These are phyloP conservation scores for Echinochloa phyllopogon DNA, from an alignment of 176 grass and related monocot genomes.

Conservation along the genomic window DNA sequence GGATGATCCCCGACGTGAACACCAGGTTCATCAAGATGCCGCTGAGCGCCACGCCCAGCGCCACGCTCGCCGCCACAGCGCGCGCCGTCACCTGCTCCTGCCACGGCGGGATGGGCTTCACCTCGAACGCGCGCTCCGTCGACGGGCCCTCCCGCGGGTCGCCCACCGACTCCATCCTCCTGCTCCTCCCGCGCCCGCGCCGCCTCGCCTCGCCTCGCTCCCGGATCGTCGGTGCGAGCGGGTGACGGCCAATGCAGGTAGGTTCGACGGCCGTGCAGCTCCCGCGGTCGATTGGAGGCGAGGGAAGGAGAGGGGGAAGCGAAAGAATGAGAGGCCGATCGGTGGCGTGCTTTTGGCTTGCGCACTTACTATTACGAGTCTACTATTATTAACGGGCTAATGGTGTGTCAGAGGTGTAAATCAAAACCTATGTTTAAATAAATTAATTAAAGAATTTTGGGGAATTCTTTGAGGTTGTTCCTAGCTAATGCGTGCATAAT, in stretches of 20 bases:
- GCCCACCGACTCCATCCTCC: slow-evolving; percentile 52
- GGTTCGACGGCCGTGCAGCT: slow-evolving; percentile 16
- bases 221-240: not conserved
- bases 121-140: slow-evolving; percentile 62
- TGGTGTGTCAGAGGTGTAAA: not conserved
- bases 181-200: not conserved
- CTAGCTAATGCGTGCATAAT: too few species aligned
- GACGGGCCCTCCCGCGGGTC: slow-evolving; percentile 62
- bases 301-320: not conserved
- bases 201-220: not conserved
- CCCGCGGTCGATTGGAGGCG: slow-evolving; percentile 15
- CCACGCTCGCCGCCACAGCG: slow-evolving; percentile 62
- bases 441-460: too few species aligned
- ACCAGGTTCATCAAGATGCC: slow-evolving; percentile 78
- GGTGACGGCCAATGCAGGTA: slow-evolving; percentile 18
- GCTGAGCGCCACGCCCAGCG: slow-evolving; percentile 60
- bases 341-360: not conserved
- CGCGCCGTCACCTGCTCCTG: slow-evolving; percentile 66
- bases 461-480: too few species aligned
- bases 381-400: slow-evolving; percentile 24
- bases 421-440: too few species aligned
- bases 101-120: slow-evolving; percentile 50
- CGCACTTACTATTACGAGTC: slow-evolving; percentile 22
- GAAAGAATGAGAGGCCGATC: slow-evolving; percentile 30
- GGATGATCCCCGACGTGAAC: slow-evolving; percentile 77